A percentile compares a stretch with the other conserved stretches of the same genome.
These are phyloP conservation scores for Apostasia ramifera DNA, from an alignment of 106 monocot species.

Conservation along the genomic window DNA sequence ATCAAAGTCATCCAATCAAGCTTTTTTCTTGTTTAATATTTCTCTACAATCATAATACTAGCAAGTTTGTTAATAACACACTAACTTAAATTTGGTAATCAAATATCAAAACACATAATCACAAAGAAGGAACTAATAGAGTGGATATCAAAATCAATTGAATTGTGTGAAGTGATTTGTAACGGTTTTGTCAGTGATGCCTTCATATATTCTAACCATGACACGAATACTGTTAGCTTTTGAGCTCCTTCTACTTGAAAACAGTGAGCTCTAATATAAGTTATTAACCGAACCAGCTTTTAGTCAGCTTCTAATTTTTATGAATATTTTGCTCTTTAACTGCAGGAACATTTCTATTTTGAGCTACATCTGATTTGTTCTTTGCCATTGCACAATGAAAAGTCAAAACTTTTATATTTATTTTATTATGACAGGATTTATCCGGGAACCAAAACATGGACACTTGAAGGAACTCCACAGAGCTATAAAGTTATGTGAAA, in stretches of 20 bases:
- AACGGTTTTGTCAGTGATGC: no score
- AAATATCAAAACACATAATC: no score
- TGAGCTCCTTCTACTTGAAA: not conserved
- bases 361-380: not conserved
- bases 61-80: no score
- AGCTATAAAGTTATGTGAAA: constrained; percentile 88
- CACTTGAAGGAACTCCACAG: constrained; percentile 87
- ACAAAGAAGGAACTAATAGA: no score
- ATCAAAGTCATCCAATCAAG: no score
- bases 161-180: no score
- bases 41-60: no score
- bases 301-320: not conserved
- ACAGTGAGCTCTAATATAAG: not conserved
- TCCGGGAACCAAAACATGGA: constrained; percentile 88
- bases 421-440: constrained; percentile 40
- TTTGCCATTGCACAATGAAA: not conserved
- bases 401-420: not conserved
- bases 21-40: no score
- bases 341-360: not conserved
- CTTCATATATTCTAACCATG: no score
- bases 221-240: not conserved
- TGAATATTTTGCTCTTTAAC: not conserved
- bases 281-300: not conserved
- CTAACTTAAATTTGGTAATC: no score
- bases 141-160: no score